These are phyloP conservation scores for Aspergillus sp. DNA, from an alignment of 2,329 filamentous ascomycete genomes.

Conservation along the genomic window DNA sequence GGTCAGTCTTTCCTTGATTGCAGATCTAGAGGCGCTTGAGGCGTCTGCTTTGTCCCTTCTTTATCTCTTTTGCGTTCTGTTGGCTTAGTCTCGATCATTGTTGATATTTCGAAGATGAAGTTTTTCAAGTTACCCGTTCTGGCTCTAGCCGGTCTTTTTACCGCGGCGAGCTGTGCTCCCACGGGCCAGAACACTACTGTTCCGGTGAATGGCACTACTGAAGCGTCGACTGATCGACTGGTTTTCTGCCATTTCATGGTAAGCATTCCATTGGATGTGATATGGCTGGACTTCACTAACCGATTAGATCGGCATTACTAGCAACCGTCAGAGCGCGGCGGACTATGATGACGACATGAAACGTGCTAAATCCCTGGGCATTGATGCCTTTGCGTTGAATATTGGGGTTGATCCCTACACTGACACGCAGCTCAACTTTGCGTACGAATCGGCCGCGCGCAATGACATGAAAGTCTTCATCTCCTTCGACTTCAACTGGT, in stretches of 20 bases:
- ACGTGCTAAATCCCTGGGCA: slow-evolving; percentile 46
- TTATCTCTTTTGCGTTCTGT: not conserved
- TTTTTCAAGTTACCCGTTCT: slow-evolving; percentile 19
- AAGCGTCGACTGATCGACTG: slow-evolving; percentile 26
- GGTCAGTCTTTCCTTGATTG: not conserved
- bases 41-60: not conserved
- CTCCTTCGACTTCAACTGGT: slow-evolving; percentile 61
- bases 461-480: slow-evolving; percentile 57
- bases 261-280: slow-evolving; percentile 3
- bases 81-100: not conserved
- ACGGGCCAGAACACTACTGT: not conserved
- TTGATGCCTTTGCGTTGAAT: slow-evolving; percentile 56
- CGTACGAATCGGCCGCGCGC: slow-evolving; percentile 53
- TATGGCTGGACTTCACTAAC: not conserved
- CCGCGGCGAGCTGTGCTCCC: slow-evolving; percentile 13
- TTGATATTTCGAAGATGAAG: slow-evolving; percentile 16
- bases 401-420: slow-evolving; percentile 49
- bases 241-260: slow-evolving; percentile 52
- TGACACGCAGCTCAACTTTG: slow-evolving; percentile 51
- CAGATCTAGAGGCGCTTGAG: not conserved
- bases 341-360: slow-evolving; percentile 54
- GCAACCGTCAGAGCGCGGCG: slow-evolving; percentile 44
- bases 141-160: slow-evolving; percentile 9
- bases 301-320: slow-evolving; percentile 48
- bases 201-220: not conserved